Conservation (phyloP, 768 basidiomycete species). For the Agrocybe chaxingu region DNA sequence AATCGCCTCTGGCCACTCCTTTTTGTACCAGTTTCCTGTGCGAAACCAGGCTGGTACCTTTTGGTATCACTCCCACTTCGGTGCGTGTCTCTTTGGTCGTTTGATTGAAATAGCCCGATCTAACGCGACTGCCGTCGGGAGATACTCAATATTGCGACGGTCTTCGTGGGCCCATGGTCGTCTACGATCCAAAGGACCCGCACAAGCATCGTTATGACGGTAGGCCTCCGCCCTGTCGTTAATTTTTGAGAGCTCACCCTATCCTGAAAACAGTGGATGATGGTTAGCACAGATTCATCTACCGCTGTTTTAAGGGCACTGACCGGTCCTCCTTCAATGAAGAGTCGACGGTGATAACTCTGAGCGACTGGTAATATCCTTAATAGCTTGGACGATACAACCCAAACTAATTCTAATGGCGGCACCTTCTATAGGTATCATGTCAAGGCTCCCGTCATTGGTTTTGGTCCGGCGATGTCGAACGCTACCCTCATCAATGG, state of each 20-base stretch:
- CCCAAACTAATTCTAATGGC: background rate
- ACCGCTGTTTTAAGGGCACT: too few species aligned
- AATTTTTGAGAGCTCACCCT: too few species aligned
- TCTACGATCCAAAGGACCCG: conserved; percentile 38
- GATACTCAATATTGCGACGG: conserved; percentile 50
- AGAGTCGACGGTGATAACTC: conserved; percentile 42
- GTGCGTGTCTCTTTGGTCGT: conserved; percentile 6
- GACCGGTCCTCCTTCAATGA: background rate
- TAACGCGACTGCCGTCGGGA: background rate
- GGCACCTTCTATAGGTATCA: background rate
- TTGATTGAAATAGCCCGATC: background rate
- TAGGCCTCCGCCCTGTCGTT: too few species aligned
- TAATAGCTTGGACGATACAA: conserved; percentile 1
- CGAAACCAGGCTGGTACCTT: conserved; percentile 27
- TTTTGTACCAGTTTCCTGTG: conserved; percentile 37
- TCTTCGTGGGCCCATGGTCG: conserved; percentile 31
- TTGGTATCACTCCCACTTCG: conserved; percentile 35
- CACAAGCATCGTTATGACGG: conserved; percentile 24
- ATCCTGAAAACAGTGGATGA: conserved; percentile 6
- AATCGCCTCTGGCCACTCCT: conserved; percentile 36
- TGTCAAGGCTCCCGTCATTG: too few species aligned
- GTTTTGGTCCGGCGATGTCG: background rate
- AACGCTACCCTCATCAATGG: conserved; percentile 45
- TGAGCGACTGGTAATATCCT: conserved; percentile 33
- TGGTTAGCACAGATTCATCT: conserved; percentile 8